Conservation (phyloP, 2,329 filamentous ascomycete species). For the Aspergillus latus region DNA sequence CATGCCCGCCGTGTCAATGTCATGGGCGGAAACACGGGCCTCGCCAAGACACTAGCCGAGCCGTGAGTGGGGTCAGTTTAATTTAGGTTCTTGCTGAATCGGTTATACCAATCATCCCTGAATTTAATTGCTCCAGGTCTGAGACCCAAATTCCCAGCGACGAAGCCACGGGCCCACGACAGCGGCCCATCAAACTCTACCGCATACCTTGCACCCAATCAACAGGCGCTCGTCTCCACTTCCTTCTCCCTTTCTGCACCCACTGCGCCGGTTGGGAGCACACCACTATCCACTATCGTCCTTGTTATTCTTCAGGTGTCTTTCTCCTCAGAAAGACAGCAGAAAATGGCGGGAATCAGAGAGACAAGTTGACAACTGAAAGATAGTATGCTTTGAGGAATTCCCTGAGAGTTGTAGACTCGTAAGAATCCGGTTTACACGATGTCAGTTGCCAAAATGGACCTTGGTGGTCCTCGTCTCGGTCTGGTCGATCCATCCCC, state of each 20-base stretch:
- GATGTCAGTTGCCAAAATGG: background rate
- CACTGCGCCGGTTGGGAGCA: slow-evolving; percentile 20
- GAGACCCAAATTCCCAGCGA: slow-evolving; percentile 7
- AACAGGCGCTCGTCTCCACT: slow-evolving; percentile 9
- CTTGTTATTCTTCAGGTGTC: background rate
- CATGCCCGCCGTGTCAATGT: background rate
- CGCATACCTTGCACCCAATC: slow-evolving; percentile 5
- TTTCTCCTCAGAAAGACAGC: background rate
- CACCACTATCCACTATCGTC: background rate
- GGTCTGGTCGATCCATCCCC: slow-evolving; percentile 5
- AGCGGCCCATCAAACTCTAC: slow-evolving; percentile 15
- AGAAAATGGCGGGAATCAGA: background rate
- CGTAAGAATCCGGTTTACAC: background rate
- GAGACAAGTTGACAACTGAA: background rate
- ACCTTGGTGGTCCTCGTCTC: slow-evolving; percentile 1
- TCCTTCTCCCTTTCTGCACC: slow-evolving; percentile 17
- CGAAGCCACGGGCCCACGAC: slow-evolving; percentile 10
- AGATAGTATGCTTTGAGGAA: too few relatives aligned
- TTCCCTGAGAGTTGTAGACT: background rate
- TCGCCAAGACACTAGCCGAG: background rate
- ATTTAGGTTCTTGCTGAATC: slow-evolving; percentile 4
- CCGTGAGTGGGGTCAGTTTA: background rate
- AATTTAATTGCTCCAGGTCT: slow-evolving; percentile 5
- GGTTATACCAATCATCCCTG: background rate
- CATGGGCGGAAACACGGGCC: slow-evolving; percentile 3